Percentiles rank a stretch among this genome's conserved stretches.
Conservation (phyloP, 257 asterid genomes). For the Solanum dulcamara region DNA sequence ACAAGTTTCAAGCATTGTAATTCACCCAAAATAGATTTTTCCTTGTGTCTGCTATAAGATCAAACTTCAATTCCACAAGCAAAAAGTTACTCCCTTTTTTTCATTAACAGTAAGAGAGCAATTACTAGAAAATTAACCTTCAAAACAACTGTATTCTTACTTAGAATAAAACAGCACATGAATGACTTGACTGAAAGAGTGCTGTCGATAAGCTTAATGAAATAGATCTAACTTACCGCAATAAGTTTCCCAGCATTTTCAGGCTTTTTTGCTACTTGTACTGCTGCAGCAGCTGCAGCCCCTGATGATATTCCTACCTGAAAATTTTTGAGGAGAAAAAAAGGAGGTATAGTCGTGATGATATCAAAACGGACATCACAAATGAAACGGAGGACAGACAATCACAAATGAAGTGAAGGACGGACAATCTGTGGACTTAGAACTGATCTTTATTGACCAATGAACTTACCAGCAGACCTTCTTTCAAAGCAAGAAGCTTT, state of each 20-base stretch:
- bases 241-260: constrained; percentile 50
- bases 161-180: too few species aligned
- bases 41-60: too few species aligned
- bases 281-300: constrained; percentile 52
- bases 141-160: too few species aligned
- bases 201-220: neutral
- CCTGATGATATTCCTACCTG: constrained; percentile 58
- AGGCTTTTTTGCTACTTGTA: constrained; percentile 34
- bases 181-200: too few species aligned
- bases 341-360: neutral
- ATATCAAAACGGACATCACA: neutral
- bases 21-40: too few species aligned
- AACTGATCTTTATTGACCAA: neutral
- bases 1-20: too few species aligned
- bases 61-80: too few species aligned
- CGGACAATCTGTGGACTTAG: neutral
- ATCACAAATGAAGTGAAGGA: neutral
- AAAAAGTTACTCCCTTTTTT: too few species aligned
- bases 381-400: neutral
- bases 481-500: constrained; percentile 41
- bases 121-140: too few species aligned
- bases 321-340: neutral
- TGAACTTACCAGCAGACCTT: constrained; percentile 37
- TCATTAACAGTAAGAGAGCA: too few species aligned
- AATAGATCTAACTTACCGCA: constrained; percentile 22